These are phyloP conservation scores for Logfia minima DNA, from an alignment of 129 eudicot species.

Conservation along the genomic window DNA sequence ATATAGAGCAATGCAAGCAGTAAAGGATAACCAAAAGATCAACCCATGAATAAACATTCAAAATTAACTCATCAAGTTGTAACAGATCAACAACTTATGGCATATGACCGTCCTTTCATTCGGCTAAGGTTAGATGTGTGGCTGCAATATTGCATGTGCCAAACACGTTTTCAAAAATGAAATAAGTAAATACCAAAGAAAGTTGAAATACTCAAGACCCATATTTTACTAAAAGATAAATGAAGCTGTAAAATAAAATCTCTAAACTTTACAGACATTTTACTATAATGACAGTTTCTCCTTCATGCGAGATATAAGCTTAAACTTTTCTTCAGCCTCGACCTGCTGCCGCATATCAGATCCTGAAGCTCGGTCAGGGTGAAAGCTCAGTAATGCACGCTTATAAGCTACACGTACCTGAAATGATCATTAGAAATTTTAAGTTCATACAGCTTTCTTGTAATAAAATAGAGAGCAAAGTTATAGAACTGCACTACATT, in stretches of 20 bases:
- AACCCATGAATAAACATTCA: not conserved
- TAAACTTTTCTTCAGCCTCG: constrained; percentile 94
- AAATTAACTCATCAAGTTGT: not conserved
- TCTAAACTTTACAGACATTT: constrained; percentile 12
- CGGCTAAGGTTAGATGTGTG: not conserved
- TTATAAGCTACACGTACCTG: constrained; percentile 88
- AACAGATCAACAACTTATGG: not conserved
- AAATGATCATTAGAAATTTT: constrained; percentile 18
- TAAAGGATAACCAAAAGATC: not conserved
- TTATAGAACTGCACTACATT: not conserved
- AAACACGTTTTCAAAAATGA: not conserved
- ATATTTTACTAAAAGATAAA: not conserved
- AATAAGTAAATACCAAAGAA: not conserved
- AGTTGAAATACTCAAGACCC: not conserved
- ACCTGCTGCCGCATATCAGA: constrained; percentile 75
- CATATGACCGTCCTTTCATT: not conserved
- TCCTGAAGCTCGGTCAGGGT: constrained; percentile 76
- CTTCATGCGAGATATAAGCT: constrained; percentile 84
- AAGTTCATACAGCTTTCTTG: not conserved
- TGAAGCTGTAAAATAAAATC: not conserved
- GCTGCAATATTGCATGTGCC: not conserved
- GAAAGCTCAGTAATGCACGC: constrained; percentile 71
- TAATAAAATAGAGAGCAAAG: not conserved
- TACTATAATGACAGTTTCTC: constrained; percentile 45
- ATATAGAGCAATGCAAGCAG: not conserved